These are phyloP conservation scores for Boletus rubropictus DNA, from an alignment of 768 basidiomycete genomes.

Conservation along the genomic window DNA sequence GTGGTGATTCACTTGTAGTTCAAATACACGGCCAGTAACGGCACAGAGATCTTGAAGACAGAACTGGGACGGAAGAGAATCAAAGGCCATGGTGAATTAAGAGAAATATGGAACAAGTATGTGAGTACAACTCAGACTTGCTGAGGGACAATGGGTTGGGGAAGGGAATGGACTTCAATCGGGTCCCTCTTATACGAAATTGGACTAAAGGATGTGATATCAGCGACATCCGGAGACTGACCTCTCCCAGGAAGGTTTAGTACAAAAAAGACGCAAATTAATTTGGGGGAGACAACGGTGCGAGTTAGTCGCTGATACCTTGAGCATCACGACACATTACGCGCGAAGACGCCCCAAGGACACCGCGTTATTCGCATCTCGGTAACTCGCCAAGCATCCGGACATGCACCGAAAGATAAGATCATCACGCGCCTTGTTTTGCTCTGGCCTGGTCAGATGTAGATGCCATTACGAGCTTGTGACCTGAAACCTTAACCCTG, in stretches of 20 bases:
- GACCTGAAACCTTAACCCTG: constrained; percentile 18
- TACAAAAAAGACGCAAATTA: constrained; percentile 26
- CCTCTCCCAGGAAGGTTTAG: constrained; percentile 18
- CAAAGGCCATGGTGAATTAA: constrained; percentile 26
- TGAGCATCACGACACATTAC: constrained; percentile 28
- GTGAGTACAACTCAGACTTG: constrained; percentile 24
- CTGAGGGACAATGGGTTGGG: constrained; percentile 18
- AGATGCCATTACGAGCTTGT: no score
- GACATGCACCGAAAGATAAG: constrained; percentile 11
- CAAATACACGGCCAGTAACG: constrained; percentile 33
- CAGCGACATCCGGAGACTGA: constrained; percentile 15
- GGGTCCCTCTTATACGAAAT: constrained; percentile 29
- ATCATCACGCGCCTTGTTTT: constrained; percentile 12
- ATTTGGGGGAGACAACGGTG: constrained; percentile 19
- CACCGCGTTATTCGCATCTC: constrained; percentile 23
- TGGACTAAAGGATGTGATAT: constrained; percentile 14
- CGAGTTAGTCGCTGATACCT: constrained; percentile 26
- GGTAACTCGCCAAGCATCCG: constrained; percentile 19
- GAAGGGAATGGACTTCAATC: constrained; percentile 2
- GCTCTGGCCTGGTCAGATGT: constrained; percentile 21
- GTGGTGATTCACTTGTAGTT: constrained; percentile 30
- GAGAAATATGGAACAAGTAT: constrained; percentile 9
- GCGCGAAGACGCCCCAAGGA: constrained; percentile 28
- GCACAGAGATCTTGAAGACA: constrained; percentile 32
- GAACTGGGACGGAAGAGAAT: constrained; percentile 33